phyloP scores from a whole-genome alignment of 331 rosid species.

The Pyrus hybrid region DNA sequence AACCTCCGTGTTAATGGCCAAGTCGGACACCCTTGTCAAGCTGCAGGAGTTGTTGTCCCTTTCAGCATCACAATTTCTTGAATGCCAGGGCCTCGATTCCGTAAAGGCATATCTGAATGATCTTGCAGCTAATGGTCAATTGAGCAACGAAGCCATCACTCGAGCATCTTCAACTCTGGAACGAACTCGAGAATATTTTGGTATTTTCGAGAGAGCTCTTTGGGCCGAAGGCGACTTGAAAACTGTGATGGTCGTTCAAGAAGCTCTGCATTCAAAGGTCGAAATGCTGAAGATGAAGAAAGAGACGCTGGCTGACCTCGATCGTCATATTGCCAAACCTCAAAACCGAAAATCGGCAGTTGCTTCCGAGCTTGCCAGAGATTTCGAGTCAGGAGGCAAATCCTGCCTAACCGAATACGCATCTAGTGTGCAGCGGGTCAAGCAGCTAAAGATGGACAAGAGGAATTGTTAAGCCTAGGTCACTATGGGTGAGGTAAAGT shows the following conservation, averaged over 20 bases:
- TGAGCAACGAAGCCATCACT: no score
- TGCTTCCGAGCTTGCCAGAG: no score
- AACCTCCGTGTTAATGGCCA: no score
- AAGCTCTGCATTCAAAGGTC: no score
- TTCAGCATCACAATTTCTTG: rapidly evolving
- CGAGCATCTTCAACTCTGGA: rapidly evolving
- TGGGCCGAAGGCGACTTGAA: rapidly evolving
- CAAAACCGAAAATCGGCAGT: no score
- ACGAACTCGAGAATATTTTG: rapidly evolving
- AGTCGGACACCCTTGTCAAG: rapidly evolving
- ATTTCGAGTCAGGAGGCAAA: no score
- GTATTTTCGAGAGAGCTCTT: no score
- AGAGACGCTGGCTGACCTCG: rapidly evolving
- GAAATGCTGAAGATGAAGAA: rapidly evolving
- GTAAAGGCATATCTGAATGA: rapidly evolving
- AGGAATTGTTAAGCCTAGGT: no score
- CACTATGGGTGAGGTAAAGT: no score
- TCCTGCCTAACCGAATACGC: no score
- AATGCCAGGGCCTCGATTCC: rapidly evolving
- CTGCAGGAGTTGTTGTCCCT: rapidly evolving
- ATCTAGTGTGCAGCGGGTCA: rapidly evolving
- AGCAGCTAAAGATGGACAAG: no score
- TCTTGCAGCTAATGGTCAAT: rapidly evolving
- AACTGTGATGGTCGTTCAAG: rapidly evolving
- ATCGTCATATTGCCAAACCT: no score